Evolutionary conservation across 371 early-diverging fungal species (phyloP), one percentile per base, ranked within the genome.

Genomic region (Batkoa obscura): DNA sequence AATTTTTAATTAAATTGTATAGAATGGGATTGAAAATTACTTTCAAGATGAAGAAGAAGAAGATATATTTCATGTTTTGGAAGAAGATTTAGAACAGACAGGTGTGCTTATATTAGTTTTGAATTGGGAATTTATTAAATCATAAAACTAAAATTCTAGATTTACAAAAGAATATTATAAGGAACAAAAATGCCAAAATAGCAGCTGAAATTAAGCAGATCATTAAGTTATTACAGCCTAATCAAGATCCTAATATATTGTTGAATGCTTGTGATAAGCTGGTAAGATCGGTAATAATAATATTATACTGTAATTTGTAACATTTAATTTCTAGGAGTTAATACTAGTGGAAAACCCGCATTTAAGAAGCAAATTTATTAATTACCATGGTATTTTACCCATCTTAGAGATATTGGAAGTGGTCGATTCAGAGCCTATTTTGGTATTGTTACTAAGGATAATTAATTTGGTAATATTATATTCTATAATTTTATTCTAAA

Each of bases 331-430:
- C 23, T 57, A 72, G 68, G 60, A 65, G 23, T 43, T 43, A 9
- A 34, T 72, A 3, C 59, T 74, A 23, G 37, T 60, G 0, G 72
- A 70, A 39, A 61, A 69, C 45, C 72, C 72, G 2, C 68, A 72
- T 39, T 64, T 66, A 60, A 60, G 64, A 34, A 63, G 63, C 17
- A 64, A 67, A 3, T 63, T 73, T 37, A 66, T 74, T n/a, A 66
- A 69, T 4, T 64, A 73, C 56, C 76, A 76, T 60, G 70, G 71
- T 3, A 68, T 71, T 1, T 68, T 74, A 34, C 70, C 72, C 0
- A 63, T 76, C 2, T 42, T 74, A 56, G 76, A 76, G 47, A 43
- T 73, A 38, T 64, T 76, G 31, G 73, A 76, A 52, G 61, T 60
- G 31, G 58, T 62, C n/a, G 57, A 50, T 1, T 60, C 62, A 6